Base-by-base conservation (phyloP, 2,329 filamentous ascomycete species). In the Rasamsonia emersonii region DNA sequence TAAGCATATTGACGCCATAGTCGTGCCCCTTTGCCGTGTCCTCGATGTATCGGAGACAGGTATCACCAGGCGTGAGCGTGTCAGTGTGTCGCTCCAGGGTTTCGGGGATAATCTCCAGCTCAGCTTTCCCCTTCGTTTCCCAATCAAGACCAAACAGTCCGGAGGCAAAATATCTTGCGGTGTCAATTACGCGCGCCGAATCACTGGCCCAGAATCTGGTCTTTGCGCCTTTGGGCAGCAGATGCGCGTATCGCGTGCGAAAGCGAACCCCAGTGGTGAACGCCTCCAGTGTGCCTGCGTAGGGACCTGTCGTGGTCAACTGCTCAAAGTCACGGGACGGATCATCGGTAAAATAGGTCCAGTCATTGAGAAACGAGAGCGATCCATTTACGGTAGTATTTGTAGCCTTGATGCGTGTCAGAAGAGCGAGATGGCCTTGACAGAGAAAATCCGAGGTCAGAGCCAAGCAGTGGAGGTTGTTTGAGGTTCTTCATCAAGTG, bases 41-140 rank as follows among this genome's bases (percentile, higher is more conserved):
- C 17, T 54, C 47, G 13, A 56, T 32, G 33, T 65, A 65, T 4
- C 40, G 51, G 11, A 46, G 33, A 39, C 62, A 66, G 0, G 62
- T 63, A 39, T 64, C 57, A 6, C 72, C 71, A 0, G 73, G 71
- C 0, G 72, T 77, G 13, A 77, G 56, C 0, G 73, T 75, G 39
- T 77, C 58, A 1, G 60, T 71, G 3, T 67, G 67, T 19, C 56
- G 60, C n/a, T 67, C 62, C 9, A 51, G 44, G 3, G 56, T 62
- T 44, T 77, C 72, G 0, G 71, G 65, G 20, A 77, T 68, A 30
- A 76, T 47, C 13, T 71, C 52, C 10, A 77, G 51, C n/a, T 46
- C 53, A 3, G 65, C 63, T 45, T 43, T 46, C 13, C 42, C 34
- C 3, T 41, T 24, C 3, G 26, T 43, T 24, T 61, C 45, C 59